These are phyloP conservation scores for Penicillium capsulatum DNA, from an alignment of 2,329 filamentous ascomycete genomes.

Conservation along the genomic window DNA sequence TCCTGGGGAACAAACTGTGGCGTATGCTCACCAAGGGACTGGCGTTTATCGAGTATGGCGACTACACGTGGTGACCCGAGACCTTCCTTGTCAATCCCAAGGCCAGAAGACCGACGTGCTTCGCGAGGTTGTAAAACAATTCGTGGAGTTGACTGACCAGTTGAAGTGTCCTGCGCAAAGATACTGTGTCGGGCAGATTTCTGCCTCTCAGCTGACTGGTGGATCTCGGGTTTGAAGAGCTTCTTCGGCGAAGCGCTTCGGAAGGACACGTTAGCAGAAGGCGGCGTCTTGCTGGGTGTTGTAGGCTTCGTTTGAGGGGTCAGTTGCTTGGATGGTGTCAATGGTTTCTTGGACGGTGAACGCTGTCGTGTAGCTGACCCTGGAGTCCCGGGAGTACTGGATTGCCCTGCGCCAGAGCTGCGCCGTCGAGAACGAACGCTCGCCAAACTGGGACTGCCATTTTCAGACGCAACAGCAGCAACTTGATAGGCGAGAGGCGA, in stretches of 20 bases:
- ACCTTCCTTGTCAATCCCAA: conserved; percentile 66
- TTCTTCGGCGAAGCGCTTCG: conserved; percentile 50
- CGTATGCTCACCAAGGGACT: conserved; percentile 66
- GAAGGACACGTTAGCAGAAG: conserved; percentile 45
- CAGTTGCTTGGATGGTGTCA: conserved; percentile 39
- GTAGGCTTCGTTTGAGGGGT: conserved; percentile 47
- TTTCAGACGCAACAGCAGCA: conserved; percentile 44
- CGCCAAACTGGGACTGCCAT: conserved; percentile 54
- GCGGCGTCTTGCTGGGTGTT: conserved; percentile 50
- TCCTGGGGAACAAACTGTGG: conserved; percentile 58
- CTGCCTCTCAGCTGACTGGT: conserved; percentile 35
- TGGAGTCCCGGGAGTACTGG: conserved; percentile 47
- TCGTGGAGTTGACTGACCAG: conserved; percentile 58
- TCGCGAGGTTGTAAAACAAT: conserved; percentile 60
- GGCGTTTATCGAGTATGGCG: conserved; percentile 65
- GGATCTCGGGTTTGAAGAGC: conserved; percentile 43
- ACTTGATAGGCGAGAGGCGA: conserved; percentile 30
- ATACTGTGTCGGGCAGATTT: conserved; percentile 42
- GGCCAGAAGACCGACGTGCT: conserved; percentile 57
- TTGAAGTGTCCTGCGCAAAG: conserved; percentile 53
- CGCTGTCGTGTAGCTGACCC: conserved; percentile 34
- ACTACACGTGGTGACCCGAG: conserved; percentile 72
- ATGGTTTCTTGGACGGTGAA: conserved; percentile 38
- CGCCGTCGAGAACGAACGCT: conserved; percentile 47
- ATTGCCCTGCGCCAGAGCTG: conserved; percentile 45